Evolutionary conservation across 2,329 filamentous ascomycete genomes (phyloP).

Genomic region (Arthrobotrys pseudoclavata): DNA sequence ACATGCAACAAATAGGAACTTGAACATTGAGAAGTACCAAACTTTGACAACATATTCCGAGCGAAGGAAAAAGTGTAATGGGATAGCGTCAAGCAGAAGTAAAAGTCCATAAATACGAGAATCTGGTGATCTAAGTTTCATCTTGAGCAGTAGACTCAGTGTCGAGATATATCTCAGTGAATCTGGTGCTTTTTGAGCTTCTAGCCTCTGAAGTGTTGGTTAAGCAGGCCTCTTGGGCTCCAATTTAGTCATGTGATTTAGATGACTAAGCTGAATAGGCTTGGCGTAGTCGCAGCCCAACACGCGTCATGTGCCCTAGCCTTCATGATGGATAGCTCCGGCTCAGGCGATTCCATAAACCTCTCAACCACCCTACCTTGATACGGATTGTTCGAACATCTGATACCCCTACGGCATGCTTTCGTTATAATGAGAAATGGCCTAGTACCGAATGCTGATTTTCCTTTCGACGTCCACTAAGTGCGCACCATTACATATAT

Average conservation of each 20-base stretch:
- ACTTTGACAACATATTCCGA: not conserved
- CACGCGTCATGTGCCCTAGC: slow-evolving; percentile 50
- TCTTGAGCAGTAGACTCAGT: not conserved
- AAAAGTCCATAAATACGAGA: not conserved
- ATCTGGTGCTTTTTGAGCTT: not conserved
- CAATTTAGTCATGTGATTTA: not conserved
- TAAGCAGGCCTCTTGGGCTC: too few relatives aligned
- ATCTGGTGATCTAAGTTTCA: not conserved
- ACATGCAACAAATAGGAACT: not conserved
- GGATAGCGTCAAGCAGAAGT: not conserved
- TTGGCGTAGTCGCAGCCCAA: not conserved
- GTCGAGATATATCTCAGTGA: not conserved
- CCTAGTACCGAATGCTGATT: slow-evolving; percentile 9
- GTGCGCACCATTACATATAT: slow-evolving; percentile 6
- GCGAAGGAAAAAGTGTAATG: not conserved
- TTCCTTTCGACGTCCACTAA: slow-evolving; percentile 52
- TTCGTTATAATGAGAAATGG: slow-evolving; percentile 48
- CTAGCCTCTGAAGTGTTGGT: not conserved
- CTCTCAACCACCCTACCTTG: slow-evolving; percentile 17
- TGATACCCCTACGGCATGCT: slow-evolving; percentile 5
- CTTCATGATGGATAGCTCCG: slow-evolving; percentile 26
- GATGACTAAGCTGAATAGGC: not conserved
- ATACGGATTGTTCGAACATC: slow-evolving; percentile 22
- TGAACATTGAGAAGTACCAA: not conserved
- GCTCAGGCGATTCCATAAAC: slow-evolving; percentile 21